Conservation (phyloP, 208 protist species). For the Lotmaria passim region DNA sequence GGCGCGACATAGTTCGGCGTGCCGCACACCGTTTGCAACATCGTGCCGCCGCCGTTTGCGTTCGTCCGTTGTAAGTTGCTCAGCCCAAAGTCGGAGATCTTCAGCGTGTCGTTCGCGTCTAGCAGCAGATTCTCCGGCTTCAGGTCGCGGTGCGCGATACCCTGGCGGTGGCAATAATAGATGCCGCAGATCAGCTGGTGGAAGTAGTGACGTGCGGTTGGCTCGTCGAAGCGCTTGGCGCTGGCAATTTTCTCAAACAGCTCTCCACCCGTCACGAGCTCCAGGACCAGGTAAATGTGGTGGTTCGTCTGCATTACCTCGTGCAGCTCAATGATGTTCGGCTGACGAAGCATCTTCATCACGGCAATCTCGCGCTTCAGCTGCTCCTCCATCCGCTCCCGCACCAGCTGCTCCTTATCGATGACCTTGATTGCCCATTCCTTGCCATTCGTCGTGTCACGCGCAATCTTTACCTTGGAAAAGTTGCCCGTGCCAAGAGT, state of each 20-base stretch:
- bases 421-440: conserved; percentile 91
- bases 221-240: conserved; percentile 83
- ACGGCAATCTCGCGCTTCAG: conserved; percentile 90
- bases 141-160: conserved; percentile 90
- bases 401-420: conserved; percentile 84
- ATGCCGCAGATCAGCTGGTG: conserved; percentile 94
- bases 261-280: conserved; percentile 92
- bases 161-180: conserved; percentile 90
- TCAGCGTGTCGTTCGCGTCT: conserved; percentile 75
- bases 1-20: conserved; percentile 93
- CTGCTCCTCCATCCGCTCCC: conserved; percentile 91
- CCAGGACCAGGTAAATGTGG: conserved; percentile 92
- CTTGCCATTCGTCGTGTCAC: conserved; percentile 71
- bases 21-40: conserved; percentile 90
- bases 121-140: conserved; percentile 93
- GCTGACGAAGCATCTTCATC: conserved; percentile 89
- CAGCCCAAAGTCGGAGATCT: conserved; percentile 93
- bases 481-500: conserved; percentile 90
- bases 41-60: conserved; percentile 47
- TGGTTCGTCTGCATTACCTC: conserved; percentile 91
- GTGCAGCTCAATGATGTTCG: conserved; percentile 86
- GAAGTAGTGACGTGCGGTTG: conserved; percentile 92
- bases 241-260: conserved; percentile 91
- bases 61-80: conserved; percentile 74
- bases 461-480: conserved; percentile 83